Conservation (phyloP, 73 alveolate species). For the Paramecium bursaria region DNA sequence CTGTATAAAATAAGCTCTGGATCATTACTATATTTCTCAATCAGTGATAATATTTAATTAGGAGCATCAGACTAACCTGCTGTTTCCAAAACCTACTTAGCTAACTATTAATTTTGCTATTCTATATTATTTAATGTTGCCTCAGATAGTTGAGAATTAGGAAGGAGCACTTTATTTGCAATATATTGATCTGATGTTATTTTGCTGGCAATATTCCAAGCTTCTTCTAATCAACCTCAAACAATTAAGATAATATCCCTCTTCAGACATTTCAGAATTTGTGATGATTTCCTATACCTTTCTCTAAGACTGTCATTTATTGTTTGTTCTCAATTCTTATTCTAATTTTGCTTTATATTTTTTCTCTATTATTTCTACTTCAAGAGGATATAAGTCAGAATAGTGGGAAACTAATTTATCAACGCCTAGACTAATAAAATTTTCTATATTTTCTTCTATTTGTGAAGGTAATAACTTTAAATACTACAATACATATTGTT, state of each 20-base stretch:
- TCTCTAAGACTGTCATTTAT: not conserved
- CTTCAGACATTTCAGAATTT: slow-evolving; percentile 1
- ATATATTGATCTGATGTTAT: slow-evolving; percentile 8
- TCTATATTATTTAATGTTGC: slow-evolving; percentile 5
- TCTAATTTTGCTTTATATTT: not conserved
- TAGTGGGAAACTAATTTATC: too few relatives aligned
- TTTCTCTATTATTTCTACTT: slow-evolving; percentile 15
- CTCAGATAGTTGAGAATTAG: slow-evolving; percentile 4
- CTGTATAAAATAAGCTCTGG: slow-evolving; percentile 10
- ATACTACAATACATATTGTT: too few relatives aligned
- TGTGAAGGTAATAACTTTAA: too few relatives aligned
- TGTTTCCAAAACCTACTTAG: slow-evolving; percentile 32
- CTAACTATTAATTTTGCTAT: not conserved
- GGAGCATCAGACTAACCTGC: slow-evolving; percentile 32
- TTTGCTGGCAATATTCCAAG: slow-evolving; percentile 37
- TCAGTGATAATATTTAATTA: not conserved
- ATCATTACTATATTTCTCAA: slow-evolving; percentile 1
- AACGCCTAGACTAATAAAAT: too few relatives aligned
- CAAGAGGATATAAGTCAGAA: too few relatives aligned
- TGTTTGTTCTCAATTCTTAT: not conserved
- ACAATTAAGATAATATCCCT: slow-evolving; percentile 24
- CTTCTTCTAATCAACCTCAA: not conserved
- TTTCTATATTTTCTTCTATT: too few relatives aligned
- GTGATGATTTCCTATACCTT: not conserved
- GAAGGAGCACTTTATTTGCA: slow-evolving; percentile 1